Base-by-base conservation (phyloP, 116 monocot species). In the Dioscorea cayenensis region DNA sequence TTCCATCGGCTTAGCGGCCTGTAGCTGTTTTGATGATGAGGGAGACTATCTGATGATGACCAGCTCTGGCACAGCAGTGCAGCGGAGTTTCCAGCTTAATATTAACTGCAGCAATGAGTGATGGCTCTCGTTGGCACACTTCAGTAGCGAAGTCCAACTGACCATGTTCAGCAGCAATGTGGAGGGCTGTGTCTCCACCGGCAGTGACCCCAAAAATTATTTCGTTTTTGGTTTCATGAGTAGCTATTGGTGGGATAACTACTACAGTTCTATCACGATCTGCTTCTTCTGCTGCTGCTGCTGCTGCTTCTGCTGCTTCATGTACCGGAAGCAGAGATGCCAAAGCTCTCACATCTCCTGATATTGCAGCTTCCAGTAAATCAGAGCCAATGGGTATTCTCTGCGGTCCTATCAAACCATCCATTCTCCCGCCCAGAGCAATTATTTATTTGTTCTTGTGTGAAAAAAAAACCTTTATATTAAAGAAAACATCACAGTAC, bases 121-220 rank as follows among this genome's bases (percentile, higher is more conserved):
- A 28, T 2, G 36, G 28, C n/a, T 10, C 22, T 17, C 10, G 60
- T 17, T 1, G 0, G 60, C 60, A 16, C 13, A 60, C 14, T 6
- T 32, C 13, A 21, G 0, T 0, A 10, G 29, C 25, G 36, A 68
- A 60, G 16, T 38, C 32, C 1, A 3, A 22, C 16, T 36, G 36
- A 4, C 75, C 68, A 0, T 14, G 60, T 20, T 22, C n/a, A 13
- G 60, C 67, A 62, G 81, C 81, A 23, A 81, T 64, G 65, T 81
- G 81, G 52, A 75, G 68, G 48, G 35, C 48, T 21, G 51, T 75
- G 75, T 68, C 67, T 14, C 52, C 23, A 52, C 38, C 25, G 37
- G 37, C 66, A 4, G 67, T 67, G 36, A 60, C 61, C 6, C 36
- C 18, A 13, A 55, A 55, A 55, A 55, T 55, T 0, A 16, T 55